Evolutionary conservation across 2,329 filamentous ascomycete species (phyloP), one percentile per base, ranked within the genome.

Genomic region (Cryphonectria nitschkei): DNA sequence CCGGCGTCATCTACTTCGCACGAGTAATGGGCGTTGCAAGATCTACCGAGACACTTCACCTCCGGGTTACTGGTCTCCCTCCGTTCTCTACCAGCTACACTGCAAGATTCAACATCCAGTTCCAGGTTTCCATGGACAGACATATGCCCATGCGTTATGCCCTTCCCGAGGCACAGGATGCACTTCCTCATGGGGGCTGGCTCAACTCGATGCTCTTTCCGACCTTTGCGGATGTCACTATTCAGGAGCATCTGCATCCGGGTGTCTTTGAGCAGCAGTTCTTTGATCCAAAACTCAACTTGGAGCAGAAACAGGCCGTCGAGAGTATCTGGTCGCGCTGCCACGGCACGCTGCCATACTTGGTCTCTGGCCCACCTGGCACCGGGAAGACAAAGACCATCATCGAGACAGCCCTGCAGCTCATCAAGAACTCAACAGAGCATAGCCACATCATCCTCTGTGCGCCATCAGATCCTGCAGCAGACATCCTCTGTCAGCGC

Each of bases 381-480:
- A 76, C 74, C 0, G 76, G 76, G 13, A 77, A 76, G 66, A 76
- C 76, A 9, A 76, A 75, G 70, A 77, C 76, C 4, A 68, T 77
- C 50, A 75, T 76, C 61, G 76, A 77, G 65, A 73, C 67, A 3
- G 73, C 73, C 8, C 65, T 77, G 22, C 76, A 76, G 68, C 66
- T 76, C 13, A 56, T 74, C 19, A 72, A 68, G 39, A 73, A 75
- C 50, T 69, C 73, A 13, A 56, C 39, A 8, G 41, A 61, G 11
- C 56, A 68, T 8, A 69, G 70, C 2, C 76, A 77, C 63, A 75
- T 76, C n/a, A 69, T 77, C 14, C 52, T 77, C 3, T 77, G 76
- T 56, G 75, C 75, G 19, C 74, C 75, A 1, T 77, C 76, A 4
- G 76, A 77, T 56, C 72, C 72, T 41, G 76, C 75, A 22, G 71